These are phyloP conservation scores for Globisporangium irregulare DNA, from an alignment of 352 stramenopile genomes.

Conservation along the genomic window DNA sequence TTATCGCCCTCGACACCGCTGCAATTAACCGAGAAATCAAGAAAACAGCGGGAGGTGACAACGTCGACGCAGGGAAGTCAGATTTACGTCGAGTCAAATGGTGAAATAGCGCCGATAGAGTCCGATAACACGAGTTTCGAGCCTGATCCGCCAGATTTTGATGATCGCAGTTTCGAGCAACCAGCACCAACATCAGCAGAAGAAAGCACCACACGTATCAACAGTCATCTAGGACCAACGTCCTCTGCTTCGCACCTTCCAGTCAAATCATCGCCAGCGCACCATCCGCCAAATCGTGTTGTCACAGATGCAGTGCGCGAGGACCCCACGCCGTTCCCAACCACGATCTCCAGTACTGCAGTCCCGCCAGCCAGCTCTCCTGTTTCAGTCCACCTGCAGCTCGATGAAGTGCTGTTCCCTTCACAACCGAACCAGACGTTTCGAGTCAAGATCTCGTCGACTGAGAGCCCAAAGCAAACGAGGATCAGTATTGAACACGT, in stretches of 20 bases:
- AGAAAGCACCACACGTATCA: not conserved
- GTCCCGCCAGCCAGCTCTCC: not conserved
- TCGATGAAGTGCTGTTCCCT: conserved; percentile 30
- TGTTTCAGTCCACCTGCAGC: conserved; percentile 21
- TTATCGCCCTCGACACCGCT: not conserved
- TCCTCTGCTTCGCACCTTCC: not conserved
- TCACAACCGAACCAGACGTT: conserved; percentile 25
- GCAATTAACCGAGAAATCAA: not conserved
- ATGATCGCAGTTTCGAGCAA: not conserved
- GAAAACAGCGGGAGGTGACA: not conserved
- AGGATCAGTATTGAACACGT: conserved; percentile 34
- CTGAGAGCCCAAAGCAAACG: conserved; percentile 3
- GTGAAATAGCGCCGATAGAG: not conserved
- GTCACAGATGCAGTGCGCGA: not conserved
- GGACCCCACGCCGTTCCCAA: not conserved
- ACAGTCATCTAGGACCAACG: not conserved
- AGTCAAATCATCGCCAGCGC: not conserved
- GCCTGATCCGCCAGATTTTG: conserved; percentile 7
- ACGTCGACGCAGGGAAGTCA: not conserved
- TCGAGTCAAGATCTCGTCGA: conserved; percentile 26
- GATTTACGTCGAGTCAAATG: not conserved
- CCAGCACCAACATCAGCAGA: not conserved
- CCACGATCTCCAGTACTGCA: not conserved
- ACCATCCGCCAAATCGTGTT: not conserved
- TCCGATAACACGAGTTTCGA: conserved; percentile 8